Evolutionary conservation across 352 stramenopile genomes (phyloP), one percentile per base, ranked within the genome.

Genomic region (Phytophthora europaea): DNA sequence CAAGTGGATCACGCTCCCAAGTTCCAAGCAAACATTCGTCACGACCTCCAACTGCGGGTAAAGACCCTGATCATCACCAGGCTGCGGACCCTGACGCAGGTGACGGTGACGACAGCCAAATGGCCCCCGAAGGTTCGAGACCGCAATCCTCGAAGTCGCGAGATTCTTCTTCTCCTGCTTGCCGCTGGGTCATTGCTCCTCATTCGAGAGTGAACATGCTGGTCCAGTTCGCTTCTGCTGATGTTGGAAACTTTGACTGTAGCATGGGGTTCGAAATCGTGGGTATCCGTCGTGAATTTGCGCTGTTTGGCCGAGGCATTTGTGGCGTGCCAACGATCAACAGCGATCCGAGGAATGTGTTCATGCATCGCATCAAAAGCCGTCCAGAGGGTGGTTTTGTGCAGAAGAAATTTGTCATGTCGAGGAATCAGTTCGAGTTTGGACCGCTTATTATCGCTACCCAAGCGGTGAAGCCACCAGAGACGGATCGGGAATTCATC

Each of bases 301-400:
- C 77, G 12, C 80, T 99, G 3, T 91, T 97, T 53, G 90, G 84
- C 47, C 84, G 87, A 16, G 96, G 90, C 12, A 80, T 82, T 0
- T 97, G 94, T 53, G 79, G 81, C 6, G 93, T 98, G 15, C 96
- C 96, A n/a, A 89, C 84, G 16, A 98, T 99, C 67, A 98, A 98
- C 75, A 87, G 70, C 28, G 95, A 99, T 60, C 95, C 95, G 10
- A 81, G 93, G 40, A 98, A 98, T 66, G 90, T 99, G 3, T 99
- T 99, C 66, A 99, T 99, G 95, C 90, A 85, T 50, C 89, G 96
- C 15, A 76, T 98, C 16, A 98, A 98, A 74, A 89, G 81, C 34
- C 76, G 81, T 9, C 76, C 84, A 2, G 90, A 95, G 22, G 65
- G 77, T 7, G 66, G 74, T 9, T 87, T 94, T 73, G 84, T 97